Evolutionary conservation across 2,329 filamentous ascomycete genomes (phyloP).

Genomic region (Trichoderma sp.): DNA sequence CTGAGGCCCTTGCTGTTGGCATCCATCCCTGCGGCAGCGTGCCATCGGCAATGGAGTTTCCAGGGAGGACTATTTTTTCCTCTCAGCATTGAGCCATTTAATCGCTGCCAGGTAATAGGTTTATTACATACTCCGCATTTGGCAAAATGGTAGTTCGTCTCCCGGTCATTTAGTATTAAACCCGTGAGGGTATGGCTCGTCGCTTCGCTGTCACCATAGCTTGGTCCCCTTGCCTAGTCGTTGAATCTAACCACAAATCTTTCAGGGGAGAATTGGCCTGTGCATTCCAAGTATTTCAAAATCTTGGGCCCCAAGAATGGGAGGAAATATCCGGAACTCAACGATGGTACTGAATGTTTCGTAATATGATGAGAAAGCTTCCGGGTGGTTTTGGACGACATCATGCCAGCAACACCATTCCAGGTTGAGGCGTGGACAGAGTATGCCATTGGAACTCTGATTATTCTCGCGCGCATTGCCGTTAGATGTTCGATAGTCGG

Average conservation of each 20-base stretch:
- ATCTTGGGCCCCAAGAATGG: not conserved
- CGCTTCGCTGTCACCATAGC: not conserved
- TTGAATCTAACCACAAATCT: not conserved
- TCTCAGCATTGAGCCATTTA: not conserved
- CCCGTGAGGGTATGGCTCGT: not conserved
- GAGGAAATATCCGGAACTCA: too few relatives aligned
- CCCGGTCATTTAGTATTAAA: not conserved
- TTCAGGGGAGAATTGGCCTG: not conserved
- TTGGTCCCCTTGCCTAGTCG: not conserved
- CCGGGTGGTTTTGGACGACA: not conserved
- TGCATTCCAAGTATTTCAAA: not conserved
- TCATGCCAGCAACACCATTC: conserved; percentile 41
- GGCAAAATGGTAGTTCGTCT: not conserved
- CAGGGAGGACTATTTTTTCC: not conserved
- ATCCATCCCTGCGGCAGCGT: not conserved
- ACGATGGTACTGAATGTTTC: not conserved
- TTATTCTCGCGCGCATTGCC: conserved; percentile 43
- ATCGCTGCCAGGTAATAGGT: not conserved
- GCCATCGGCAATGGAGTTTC: not conserved
- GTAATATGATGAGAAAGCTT: not conserved
- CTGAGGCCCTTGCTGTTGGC: not conserved
- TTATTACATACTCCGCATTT: not conserved
- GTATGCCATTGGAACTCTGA: conserved; percentile 41
- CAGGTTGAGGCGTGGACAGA: conserved; percentile 47
- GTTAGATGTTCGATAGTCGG: conserved; percentile 43